Evolutionary conservation across 495 filamentous ascomycete species (phyloP), one percentile per base, ranked within the genome.

Genomic region (Daldinia loculata): DNA sequence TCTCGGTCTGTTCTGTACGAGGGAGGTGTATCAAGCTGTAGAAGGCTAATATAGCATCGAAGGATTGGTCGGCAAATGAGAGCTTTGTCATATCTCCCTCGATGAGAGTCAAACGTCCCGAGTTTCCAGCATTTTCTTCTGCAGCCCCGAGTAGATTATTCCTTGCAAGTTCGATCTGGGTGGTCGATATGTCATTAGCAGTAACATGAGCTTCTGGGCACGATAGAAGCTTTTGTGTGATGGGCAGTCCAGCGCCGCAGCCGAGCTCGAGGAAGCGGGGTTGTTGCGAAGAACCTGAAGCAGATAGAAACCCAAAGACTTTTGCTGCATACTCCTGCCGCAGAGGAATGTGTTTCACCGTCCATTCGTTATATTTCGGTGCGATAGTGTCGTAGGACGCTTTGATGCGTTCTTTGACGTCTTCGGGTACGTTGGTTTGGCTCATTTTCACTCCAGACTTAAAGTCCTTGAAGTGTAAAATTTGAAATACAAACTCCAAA

Each of bases 21-120:
- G 79, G 78, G n/a, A 82, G 77, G 17, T 82, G 80, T 73, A 45
- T 45, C 41, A 45, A 45, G 17, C 41, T 79, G 70, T 77, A 80
- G 22, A 79, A 71, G 12, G 43, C 80, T 0, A 77, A 43, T 4
- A 81, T 64, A 29, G 58, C 69, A 39, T 80, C 74, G 15, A 81
- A 68, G 5, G 67, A 71, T 8, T 11, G 41, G n/a, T 64, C 61
- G 0, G 66, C 17, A 32, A 79, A 82, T 5, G 27, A n/a, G 71
- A 22, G 75, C 1, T 43, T 24, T 45, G 64, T 76, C 78, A 81
- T 81, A 50, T 82, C 80, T 17, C 75, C 71, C 48, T 72, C 52
- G 6, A 70, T 22, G 53, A 75, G 76, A 22, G 61, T 56, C 26
- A 76, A 56, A 3, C 71, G 62, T 1, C 32, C 52, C 3, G 29